Conservation (phyloP, 352 stramenopile species). For the Globisporangium middletonii region DNA sequence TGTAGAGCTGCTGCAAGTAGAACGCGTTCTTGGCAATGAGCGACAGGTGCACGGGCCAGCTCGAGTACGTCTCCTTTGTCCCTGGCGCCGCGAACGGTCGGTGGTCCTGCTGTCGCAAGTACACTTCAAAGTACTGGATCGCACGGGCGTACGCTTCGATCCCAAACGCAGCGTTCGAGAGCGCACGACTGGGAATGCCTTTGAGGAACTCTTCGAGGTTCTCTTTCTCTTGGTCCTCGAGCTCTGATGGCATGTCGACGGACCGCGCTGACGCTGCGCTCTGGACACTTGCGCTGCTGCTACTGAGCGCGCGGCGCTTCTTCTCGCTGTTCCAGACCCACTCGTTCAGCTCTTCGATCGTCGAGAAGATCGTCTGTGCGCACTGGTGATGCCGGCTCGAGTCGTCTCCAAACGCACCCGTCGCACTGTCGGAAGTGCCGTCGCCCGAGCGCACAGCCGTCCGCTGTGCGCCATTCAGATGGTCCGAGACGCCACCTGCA, state of each 20-base stretch:
- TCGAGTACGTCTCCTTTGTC: slow-evolving; percentile 6
- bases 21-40: slow-evolving; percentile 56
- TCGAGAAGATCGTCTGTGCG: slow-evolving; percentile 80
- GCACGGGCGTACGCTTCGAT: slow-evolving; percentile 67
- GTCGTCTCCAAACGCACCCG: slow-evolving; percentile 34
- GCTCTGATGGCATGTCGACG: slow-evolving; percentile 34
- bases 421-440: no score
- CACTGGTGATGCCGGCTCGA: slow-evolving; percentile 82
- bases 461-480: no score
- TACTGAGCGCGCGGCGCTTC: slow-evolving; percentile 59
- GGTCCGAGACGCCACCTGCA: neutral
- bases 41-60: slow-evolving; percentile 32
- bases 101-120: slow-evolving; percentile 51
- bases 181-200: slow-evolving; percentile 49
- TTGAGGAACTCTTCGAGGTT: slow-evolving; percentile 75
- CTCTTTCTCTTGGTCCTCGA: slow-evolving; percentile 73
- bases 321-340: slow-evolving; percentile 86
- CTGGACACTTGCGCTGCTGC: slow-evolving; percentile 33
- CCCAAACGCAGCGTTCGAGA: slow-evolving; percentile 66
- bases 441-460: neutral
- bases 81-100: neutral
- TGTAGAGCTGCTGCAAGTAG: slow-evolving; percentile 74
- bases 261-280: slow-evolving; percentile 29
- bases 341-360: slow-evolving; percentile 84
- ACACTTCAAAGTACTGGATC: slow-evolving; percentile 74